phyloP scores from a whole-genome alignment of 257 asterid genomes.

The Solanum chaucha region DNA sequence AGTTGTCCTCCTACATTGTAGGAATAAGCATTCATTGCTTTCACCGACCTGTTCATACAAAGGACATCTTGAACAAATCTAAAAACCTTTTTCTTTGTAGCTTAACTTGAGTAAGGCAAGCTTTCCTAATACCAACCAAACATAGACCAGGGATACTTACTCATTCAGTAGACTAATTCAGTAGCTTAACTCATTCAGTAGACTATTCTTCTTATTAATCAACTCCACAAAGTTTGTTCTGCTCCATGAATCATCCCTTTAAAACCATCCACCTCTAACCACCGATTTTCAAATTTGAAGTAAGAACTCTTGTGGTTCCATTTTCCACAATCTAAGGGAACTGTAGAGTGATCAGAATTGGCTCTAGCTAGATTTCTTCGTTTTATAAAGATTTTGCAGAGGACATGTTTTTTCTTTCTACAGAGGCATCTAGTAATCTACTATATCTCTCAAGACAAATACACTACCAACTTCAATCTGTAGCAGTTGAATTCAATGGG shows the following conservation, averaged over 20 bases:
- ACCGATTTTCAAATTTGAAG: not conserved
- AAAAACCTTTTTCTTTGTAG: not conserved
- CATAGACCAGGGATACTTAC: not conserved
- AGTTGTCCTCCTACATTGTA: too few species aligned
- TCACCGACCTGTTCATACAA: not conserved
- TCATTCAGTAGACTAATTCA: not conserved
- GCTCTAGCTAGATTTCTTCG: not conserved
- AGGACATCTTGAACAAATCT: not conserved
- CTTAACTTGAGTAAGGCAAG: not conserved
- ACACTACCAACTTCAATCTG: not conserved
- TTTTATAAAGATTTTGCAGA: not conserved
- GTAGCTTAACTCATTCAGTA: not conserved
- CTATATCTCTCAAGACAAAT: not conserved
- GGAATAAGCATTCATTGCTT: not conserved
- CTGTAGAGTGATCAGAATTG: not conserved
- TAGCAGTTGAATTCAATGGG: not conserved
- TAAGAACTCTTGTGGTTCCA: not conserved
- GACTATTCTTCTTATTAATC: not conserved
- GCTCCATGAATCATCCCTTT: not conserved
- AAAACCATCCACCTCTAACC: not conserved
- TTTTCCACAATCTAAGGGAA: not conserved
- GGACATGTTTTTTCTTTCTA: not conserved
- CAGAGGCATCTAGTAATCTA: not conserved
- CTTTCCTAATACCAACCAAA: not conserved
- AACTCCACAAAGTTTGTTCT: not conserved